Conservation (phyloP, 2,329 filamentous ascomycete genomes). For the Botrytis tulipae region DNA sequence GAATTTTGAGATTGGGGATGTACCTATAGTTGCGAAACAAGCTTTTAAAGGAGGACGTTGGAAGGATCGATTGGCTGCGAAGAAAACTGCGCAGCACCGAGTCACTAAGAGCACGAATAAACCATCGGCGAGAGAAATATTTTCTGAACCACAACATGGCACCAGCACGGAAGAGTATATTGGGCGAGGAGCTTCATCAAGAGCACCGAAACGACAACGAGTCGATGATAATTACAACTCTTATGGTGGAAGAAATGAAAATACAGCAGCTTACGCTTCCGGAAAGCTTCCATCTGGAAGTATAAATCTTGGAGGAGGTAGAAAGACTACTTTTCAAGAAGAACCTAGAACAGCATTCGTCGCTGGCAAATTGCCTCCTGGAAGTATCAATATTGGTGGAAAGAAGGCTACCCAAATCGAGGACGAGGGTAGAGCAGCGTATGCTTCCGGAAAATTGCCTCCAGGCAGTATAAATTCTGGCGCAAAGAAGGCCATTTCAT, state of each 20-base stretch:
- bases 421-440: conserved; percentile 27
- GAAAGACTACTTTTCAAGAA: conserved; percentile 25
- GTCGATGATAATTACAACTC: conserved; percentile 35
- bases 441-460: conserved; percentile 40
- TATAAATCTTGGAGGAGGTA: conserved; percentile 29
- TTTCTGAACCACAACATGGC: conserved; percentile 33
- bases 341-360: conserved; percentile 27
- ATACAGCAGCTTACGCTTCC: conserved; percentile 33
- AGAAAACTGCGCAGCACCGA: conserved; percentile 61
- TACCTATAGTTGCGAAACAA: conserved; percentile 58
- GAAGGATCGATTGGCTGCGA: conserved; percentile 82
- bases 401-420: conserved; percentile 26
- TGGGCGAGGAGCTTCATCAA: conserved; percentile 30
- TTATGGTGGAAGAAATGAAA: conserved; percentile 25
- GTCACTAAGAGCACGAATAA: conserved; percentile 39
- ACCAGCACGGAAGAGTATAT: conserved; percentile 37
- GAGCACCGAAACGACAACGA: conserved; percentile 47
- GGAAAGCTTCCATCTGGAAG: conserved; percentile 42
- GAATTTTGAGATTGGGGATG: conserved; percentile 80
- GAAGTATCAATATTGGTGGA: conserved; percentile 35
- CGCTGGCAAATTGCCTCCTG: conserved; percentile 40
- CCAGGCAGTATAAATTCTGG: conserved; percentile 39
- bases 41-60: conserved; percentile 87
- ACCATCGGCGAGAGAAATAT: conserved; percentile 32
- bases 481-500: conserved; percentile 27